A percentile compares a stretch with the other conserved stretches of the same genome.
Conservation (phyloP, 1,284 basidiomycete genomes). For the Grifola frondosa region DNA sequence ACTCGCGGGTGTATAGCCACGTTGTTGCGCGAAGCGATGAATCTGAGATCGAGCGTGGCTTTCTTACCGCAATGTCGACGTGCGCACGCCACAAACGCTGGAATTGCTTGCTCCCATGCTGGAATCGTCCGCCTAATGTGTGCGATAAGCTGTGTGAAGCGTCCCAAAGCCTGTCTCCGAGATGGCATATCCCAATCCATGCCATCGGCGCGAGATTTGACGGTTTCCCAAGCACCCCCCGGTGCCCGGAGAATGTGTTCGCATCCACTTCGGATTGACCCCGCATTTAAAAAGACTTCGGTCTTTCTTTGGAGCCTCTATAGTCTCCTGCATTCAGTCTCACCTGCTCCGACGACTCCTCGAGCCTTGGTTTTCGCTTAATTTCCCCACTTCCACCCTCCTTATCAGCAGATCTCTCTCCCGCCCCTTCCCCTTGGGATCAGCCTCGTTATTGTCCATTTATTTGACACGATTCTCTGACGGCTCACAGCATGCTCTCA, state of each 20-base stretch:
- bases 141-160: constrained; percentile 30
- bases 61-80: neutral
- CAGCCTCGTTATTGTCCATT: neutral
- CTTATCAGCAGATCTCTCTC: constrained; percentile 14
- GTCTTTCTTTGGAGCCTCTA: constrained; percentile 30
- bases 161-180: constrained; percentile 14
- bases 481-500: constrained; percentile 21
- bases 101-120: constrained; percentile 21
- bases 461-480: constrained; percentile 1
- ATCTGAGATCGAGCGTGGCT: constrained; percentile 12
- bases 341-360: constrained; percentile 22
- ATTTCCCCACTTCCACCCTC: constrained; percentile 16
- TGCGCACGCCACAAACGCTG: constrained; percentile 4
- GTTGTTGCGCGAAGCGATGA: no score
- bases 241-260: constrained; percentile 30
- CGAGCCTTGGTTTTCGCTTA: constrained; percentile 23
- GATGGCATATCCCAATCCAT: constrained; percentile 17
- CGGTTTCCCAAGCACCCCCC: constrained; percentile 23
- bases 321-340: constrained; percentile 26
- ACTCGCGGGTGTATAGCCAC: constrained; percentile 10
- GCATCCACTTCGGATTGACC: constrained; percentile 31
- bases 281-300: constrained; percentile 32
- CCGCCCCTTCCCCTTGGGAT: constrained; percentile 19
- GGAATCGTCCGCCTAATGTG: constrained; percentile 8
- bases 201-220: constrained; percentile 21